phyloP scores from a whole-genome alignment of 768 basidiomycete species.

The Cystoderma amianthinum region DNA sequence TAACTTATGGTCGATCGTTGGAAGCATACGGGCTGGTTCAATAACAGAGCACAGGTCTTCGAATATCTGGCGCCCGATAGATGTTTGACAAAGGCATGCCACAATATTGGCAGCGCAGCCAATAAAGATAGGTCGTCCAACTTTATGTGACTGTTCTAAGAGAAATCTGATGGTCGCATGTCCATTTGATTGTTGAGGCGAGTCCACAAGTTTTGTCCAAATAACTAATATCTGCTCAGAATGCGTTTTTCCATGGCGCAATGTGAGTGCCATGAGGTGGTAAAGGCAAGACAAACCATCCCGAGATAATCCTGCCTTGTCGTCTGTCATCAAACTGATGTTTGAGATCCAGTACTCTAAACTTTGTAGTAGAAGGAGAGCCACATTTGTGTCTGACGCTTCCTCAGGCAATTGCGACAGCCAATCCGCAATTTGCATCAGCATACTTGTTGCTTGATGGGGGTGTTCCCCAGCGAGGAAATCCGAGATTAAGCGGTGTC shows the following conservation, averaged over 20 bases:
- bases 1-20: conserved; percentile 65
- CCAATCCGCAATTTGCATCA: conserved; percentile 66
- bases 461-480: conserved; percentile 77
- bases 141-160: conserved; percentile 81
- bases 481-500: conserved; percentile 71
- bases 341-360: conserved; percentile 81
- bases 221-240: conserved; percentile 76
- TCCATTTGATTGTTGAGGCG: conserved; percentile 65
- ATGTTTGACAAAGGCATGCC: conserved; percentile 76
- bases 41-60: conserved; percentile 82
- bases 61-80: conserved; percentile 65
- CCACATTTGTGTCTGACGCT: conserved; percentile 35
- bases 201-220: conserved; percentile 74
- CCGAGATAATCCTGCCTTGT: conserved; percentile 44
- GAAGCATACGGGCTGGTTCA: conserved; percentile 81
- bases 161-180: conserved; percentile 78
- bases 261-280: conserved; percentile 77
- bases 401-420: conserved; percentile 57
- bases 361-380: conserved; percentile 64
- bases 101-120: conserved; percentile 75
- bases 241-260: conserved; percentile 66
- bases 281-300: conserved; percentile 65
- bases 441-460: conserved; percentile 52
- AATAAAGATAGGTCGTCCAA: conserved; percentile 74
- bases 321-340: conserved; percentile 62